These are phyloP conservation scores for Sordariomycetes sp. DNA, from an alignment of 2,329 filamentous ascomycete species.

Conservation along the genomic window DNA sequence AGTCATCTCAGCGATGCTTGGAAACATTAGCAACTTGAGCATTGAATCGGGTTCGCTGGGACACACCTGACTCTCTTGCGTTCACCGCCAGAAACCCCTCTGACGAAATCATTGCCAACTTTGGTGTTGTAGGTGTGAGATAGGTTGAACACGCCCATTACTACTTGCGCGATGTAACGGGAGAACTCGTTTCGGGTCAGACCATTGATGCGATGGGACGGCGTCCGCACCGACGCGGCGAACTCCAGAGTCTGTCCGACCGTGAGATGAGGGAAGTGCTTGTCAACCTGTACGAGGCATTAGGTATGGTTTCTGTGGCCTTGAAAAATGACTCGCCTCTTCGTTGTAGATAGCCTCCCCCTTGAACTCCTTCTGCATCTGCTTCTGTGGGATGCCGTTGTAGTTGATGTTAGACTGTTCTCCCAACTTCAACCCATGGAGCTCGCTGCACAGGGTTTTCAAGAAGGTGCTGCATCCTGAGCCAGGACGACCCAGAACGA, in stretches of 20 bases:
- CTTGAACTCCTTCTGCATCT: conserved; percentile 51
- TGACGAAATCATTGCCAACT: conserved; percentile 65
- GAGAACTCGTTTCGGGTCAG: conserved; percentile 52
- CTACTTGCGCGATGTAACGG: conserved; percentile 45
- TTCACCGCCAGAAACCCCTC: conserved; percentile 63
- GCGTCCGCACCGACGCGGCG: conserved; percentile 60
- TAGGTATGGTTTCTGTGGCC: neutral
- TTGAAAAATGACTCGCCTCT: conserved; percentile 34
- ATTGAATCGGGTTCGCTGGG: too few species aligned
- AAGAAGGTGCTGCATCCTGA: conserved; percentile 57
- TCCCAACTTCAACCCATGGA: conserved; percentile 46
- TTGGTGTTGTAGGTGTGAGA: conserved; percentile 64
- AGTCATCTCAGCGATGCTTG: conserved; percentile 71
- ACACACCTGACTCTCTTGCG: conserved; percentile 75
- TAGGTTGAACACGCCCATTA: conserved; percentile 56
- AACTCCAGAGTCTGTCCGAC: conserved; percentile 68
- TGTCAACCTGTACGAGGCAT: conserved; percentile 38
- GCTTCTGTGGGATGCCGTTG: conserved; percentile 44
- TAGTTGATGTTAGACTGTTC: conserved; percentile 47
- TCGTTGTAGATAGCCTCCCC: conserved; percentile 67
- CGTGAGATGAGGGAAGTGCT: conserved; percentile 70
- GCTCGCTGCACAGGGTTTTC: conserved; percentile 51
- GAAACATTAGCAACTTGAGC: too few species aligned
- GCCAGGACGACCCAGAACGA: conserved; percentile 59
- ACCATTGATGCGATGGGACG: conserved; percentile 52